Evolutionary conservation across 2,329 filamentous ascomycete genomes (phyloP), one percentile per base, ranked within the genome.

Genomic region (Curvularia spicifera): DNA sequence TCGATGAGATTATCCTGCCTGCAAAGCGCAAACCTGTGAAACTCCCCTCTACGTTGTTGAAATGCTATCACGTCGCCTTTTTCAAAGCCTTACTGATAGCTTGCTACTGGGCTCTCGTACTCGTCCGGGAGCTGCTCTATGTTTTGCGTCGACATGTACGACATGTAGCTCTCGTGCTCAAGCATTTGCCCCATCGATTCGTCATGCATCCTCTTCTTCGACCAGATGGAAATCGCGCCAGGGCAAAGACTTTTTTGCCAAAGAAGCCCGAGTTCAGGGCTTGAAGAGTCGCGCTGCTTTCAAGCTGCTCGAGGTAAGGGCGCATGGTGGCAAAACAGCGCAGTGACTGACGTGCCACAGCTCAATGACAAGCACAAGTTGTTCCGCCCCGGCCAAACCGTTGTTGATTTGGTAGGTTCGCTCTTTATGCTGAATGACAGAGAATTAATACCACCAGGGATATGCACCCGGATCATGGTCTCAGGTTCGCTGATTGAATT

Each of bases 231-330:
- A 92, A 75, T 83, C 84, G 51, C 89, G 95, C 20, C 93, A 97
- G 72, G 81, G 81, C 39, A 84, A 78, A 40, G 95, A 99, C 78
- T 78, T 78, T 18, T 96, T 87, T 74, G 85, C 89, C 0, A 86
- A 85, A 55, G 86, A 90, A 68, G 93, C 95, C 45, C 90, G 87
- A 71, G 87, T 96, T 2, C 84, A 90, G 65, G 89, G 89, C 0
- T 80, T 97, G 57, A 97, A 94, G 78, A 96, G 92, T 69, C 87
- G 95, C 61, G 95, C 95, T 26, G 95, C 93, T 0, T 97, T 95
- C 77, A 99, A 99, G 78, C 81, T 99, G 9, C 78, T 97, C 18
- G 91, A 97, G 82, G 92, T 92, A 73, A 20, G 26, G 39, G 13
- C 24, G 39, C 33, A 31, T 53, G n/a, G 2, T 24, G 42, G 29